phyloP scores from a whole-genome alignment of 192 early-diverging fungal genomes.

The Umbelopsis vinacea region DNA sequence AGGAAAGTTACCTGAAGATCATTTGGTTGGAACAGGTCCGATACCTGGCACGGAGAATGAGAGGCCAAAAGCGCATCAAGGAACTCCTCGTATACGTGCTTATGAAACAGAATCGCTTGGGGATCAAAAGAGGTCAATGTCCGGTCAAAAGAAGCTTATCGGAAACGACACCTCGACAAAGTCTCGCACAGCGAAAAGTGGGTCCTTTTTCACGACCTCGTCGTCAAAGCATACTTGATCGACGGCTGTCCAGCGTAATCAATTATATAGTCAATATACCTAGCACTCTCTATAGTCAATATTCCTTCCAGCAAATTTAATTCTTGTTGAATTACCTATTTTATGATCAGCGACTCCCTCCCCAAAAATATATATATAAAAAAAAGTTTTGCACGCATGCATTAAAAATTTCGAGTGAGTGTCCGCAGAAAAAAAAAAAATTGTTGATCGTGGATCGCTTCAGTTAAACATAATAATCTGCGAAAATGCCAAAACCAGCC shows the following conservation, averaged over 20 bases:
- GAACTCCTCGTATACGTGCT: not conserved
- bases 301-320: too few relatives aligned
- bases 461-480: not conserved
- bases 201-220: not conserved
- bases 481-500: slow-evolving; percentile 39
- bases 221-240: too few relatives aligned
- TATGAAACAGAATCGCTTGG: not conserved
- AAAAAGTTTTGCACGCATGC: too few relatives aligned
- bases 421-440: too few relatives aligned
- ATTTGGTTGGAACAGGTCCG: slow-evolving; percentile 17
- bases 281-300: too few relatives aligned
- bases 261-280: too few relatives aligned
- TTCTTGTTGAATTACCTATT: too few relatives aligned
- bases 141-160: not conserved
- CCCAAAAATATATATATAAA: too few relatives aligned
- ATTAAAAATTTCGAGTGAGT: too few relatives aligned
- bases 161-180: not conserved
- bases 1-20: slow-evolving; percentile 8
- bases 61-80: slow-evolving; percentile 5
- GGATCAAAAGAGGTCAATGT: not conserved
- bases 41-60: slow-evolving; percentile 22
- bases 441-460: too few relatives aligned
- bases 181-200: not conserved
- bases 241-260: too few relatives aligned
- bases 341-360: too few relatives aligned